Percentiles rank a stretch among this genome's conserved stretches.
Evolutionary conservation across 805 yeast genomes (phyloP).

Genomic region (Candida sithepensis): DNA sequence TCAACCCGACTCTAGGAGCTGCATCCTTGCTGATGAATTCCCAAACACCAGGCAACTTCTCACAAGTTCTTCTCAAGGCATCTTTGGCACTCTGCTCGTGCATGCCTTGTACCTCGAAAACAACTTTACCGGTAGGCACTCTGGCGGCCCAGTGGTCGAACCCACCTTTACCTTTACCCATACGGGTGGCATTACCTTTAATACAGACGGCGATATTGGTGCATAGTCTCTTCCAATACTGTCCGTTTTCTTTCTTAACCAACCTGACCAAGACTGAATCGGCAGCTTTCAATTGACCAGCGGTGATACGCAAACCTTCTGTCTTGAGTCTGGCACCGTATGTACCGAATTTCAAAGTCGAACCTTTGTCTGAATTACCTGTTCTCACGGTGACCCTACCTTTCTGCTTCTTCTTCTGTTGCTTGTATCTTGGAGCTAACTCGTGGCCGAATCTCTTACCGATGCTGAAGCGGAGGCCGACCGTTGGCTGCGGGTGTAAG

Average conservation of each 20-base stretch:
- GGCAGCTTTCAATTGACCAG: constrained; percentile 87
- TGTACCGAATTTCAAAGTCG: constrained; percentile 73
- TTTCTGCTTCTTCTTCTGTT: constrained; percentile 75
- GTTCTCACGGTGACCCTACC: constrained; percentile 93
- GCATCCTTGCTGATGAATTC: constrained; percentile 72
- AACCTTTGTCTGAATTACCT: constrained; percentile 92
- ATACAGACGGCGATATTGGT: constrained; percentile 89
- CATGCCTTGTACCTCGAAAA: constrained; percentile 73
- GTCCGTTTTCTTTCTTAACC: constrained; percentile 74
- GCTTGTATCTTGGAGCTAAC: constrained; percentile 70
- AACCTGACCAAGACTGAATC: constrained; percentile 81
- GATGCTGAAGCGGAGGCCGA: constrained; percentile 8
- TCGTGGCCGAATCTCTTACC: constrained; percentile 57
- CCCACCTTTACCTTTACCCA: constrained; percentile 99
- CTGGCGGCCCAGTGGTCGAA: constrained; percentile 97
- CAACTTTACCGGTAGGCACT: constrained; percentile 91
- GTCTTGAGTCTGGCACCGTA: constrained; percentile 84
- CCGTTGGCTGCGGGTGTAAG: neutral
- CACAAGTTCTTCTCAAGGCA: constrained; percentile 85
- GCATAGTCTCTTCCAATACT: constrained; percentile 73
- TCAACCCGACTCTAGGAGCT: constrained; percentile 69
- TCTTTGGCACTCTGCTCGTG: constrained; percentile 91
- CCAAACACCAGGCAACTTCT: constrained; percentile 86
- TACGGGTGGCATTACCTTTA: constrained; percentile 98
- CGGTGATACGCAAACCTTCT: constrained; percentile 84